Conservation (phyloP, 768 basidiomycete species). For the Xerocomellus intermedius region DNA sequence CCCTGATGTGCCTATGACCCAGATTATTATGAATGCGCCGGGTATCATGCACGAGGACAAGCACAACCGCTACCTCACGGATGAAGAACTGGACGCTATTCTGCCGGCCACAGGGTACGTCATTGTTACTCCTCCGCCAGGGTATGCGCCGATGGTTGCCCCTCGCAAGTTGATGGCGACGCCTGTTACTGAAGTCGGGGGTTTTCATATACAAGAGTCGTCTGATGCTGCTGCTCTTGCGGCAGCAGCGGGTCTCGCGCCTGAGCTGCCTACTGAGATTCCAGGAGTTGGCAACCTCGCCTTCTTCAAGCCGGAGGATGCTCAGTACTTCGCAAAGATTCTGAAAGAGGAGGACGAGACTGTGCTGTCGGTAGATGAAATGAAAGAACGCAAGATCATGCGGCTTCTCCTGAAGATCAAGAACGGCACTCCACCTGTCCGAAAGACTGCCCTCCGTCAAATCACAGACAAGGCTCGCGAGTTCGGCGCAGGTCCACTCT, state of each 20-base stretch:
- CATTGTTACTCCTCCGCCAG: constrained; percentile 91
- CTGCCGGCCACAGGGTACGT: constrained; percentile 85
- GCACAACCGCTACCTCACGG: constrained; percentile 92
- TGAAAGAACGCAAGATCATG: constrained; percentile 99
- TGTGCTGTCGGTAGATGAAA: constrained; percentile 89
- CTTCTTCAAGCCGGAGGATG: constrained; percentile 98
- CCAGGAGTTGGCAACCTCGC: constrained; percentile 96
- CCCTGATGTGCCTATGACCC: constrained; percentile 66
- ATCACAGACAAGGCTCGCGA: constrained; percentile 99
- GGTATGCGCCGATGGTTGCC: constrained; percentile 78
- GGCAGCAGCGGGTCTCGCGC: constrained; percentile 88
- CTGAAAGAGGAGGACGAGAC: constrained; percentile 94
- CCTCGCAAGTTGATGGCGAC: constrained; percentile 63
- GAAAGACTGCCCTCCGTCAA: constrained; percentile 95
- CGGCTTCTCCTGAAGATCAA: constrained; percentile 96
- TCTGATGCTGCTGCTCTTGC: constrained; percentile 86
- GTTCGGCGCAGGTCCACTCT: constrained; percentile 95
- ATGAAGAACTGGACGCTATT: constrained; percentile 92
- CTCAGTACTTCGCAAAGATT: constrained; percentile 96
- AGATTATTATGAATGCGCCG: constrained; percentile 87
- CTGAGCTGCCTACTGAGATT: constrained; percentile 95
- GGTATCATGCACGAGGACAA: constrained; percentile 87
- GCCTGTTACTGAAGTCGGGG: constrained; percentile 58
- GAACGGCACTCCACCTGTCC: constrained; percentile 97
- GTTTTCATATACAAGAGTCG: constrained; percentile 96